Percentiles rank a stretch among this genome's conserved stretches.
phyloP scores from a whole-genome alignment of 257 asterid species.

The Primulina huaijiensis region DNA sequence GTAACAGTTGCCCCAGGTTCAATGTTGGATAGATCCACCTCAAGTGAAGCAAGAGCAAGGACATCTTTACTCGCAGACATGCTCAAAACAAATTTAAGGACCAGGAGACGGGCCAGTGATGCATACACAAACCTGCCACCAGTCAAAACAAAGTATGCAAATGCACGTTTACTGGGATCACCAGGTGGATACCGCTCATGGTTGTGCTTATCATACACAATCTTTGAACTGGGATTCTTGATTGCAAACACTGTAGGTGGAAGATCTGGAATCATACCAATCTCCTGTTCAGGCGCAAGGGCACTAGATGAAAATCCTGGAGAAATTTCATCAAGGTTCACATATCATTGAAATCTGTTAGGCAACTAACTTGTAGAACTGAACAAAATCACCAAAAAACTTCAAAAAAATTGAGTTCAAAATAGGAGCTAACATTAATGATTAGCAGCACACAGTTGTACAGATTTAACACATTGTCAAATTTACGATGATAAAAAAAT shows the following conservation, averaged over 20 bases:
- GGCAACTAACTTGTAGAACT: slow-evolving; percentile 8
- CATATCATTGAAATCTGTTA: slow-evolving; percentile 7
- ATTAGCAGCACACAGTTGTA: slow-evolving; percentile 1
- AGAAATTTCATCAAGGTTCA: slow-evolving; percentile 18
- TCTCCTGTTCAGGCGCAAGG: slow-evolving; percentile 45
- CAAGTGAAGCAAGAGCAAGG: slow-evolving; percentile 89
- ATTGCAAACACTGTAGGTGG: slow-evolving; percentile 77
- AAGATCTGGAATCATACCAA: slow-evolving; percentile 39
- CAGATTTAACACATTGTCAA: not conserved
- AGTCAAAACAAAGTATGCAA: slow-evolving; percentile 80
- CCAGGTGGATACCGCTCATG: slow-evolving; percentile 93
- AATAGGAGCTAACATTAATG: not conserved
- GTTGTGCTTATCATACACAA: slow-evolving; percentile 69
- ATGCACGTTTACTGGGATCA: slow-evolving; percentile 91
- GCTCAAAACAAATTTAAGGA: slow-evolving; percentile 79
- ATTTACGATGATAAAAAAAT: not conserved
- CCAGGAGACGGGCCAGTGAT: slow-evolving; percentile 72
- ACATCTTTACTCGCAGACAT: slow-evolving; percentile 95
- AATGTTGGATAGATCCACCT: slow-evolving; percentile 78
- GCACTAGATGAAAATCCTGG: slow-evolving; percentile 61
- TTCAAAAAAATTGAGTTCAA: not conserved
- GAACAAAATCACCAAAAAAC: not conserved
- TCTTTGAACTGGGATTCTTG: slow-evolving; percentile 73
- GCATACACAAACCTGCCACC: slow-evolving; percentile 91
- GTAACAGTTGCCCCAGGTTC: slow-evolving; percentile 87